phyloP scores from a whole-genome alignment of 352 stramenopile genomes.

The Vaucheria bursata region DNA sequence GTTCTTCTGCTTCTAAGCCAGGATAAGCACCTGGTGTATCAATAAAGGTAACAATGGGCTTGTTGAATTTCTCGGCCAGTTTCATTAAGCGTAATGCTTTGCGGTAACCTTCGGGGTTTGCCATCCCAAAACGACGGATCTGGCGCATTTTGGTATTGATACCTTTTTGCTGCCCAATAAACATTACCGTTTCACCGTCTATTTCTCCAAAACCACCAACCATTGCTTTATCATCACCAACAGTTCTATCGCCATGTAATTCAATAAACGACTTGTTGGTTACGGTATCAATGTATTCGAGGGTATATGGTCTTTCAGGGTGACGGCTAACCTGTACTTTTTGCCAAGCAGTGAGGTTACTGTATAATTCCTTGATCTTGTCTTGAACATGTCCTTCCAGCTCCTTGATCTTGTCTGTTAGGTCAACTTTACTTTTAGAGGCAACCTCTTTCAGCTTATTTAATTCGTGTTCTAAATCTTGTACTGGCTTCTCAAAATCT shows the following conservation, averaged over 20 bases:
- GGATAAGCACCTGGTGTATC: neutral
- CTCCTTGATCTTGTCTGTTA: neutral
- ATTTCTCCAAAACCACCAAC: neutral
- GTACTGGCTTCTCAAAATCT: neutral
- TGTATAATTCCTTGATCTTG: neutral
- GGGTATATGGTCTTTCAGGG: neutral
- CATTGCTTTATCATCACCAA: neutral
- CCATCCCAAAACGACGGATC: neutral
- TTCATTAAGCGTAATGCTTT: neutral
- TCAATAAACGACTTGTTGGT: neutral
- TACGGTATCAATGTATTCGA: neutral
- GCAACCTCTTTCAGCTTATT: neutral
- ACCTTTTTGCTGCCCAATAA: neutral
- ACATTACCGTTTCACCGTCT: neutral
- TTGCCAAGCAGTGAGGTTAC: neutral
- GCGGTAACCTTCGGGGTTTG: neutral
- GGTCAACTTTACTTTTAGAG: neutral
- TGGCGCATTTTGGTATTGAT: neutral
- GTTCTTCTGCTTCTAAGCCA: neutral
- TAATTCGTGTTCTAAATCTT: neutral
- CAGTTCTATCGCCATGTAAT: neutral
- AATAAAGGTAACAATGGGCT: neutral
- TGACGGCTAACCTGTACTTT: neutral
- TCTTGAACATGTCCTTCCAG: neutral
- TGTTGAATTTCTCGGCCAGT: conserved; percentile 2